A percentile compares a stretch with the other conserved stretches of the same genome.
phyloP scores from a whole-genome alignment of 1,284 basidiomycete genomes.

The Tausonia pullulans region DNA sequence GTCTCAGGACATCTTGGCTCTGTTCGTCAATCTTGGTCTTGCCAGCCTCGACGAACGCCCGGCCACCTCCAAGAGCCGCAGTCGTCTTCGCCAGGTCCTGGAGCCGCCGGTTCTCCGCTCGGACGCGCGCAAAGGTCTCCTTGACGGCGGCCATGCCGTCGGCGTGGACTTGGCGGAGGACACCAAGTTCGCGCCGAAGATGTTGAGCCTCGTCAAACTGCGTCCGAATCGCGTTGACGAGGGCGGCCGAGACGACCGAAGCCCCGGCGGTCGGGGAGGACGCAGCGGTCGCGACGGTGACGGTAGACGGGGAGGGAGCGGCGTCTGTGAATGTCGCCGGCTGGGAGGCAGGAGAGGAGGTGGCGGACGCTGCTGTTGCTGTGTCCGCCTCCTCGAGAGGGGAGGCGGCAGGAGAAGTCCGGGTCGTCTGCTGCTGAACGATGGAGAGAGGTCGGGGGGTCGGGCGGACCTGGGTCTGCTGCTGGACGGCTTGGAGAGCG shows the following conservation, averaged over 20 bases:
- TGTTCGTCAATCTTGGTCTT: constrained; percentile 79
- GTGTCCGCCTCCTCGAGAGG: neutral
- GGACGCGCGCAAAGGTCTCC: constrained; percentile 61
- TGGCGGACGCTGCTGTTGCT: neutral
- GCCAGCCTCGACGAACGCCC: constrained; percentile 80
- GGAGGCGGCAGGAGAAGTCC: constrained; percentile 2
- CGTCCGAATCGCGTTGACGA: constrained; percentile 70
- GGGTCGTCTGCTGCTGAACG: too few species aligned
- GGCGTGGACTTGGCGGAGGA: constrained; percentile 86
- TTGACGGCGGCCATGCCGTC: constrained; percentile 89
- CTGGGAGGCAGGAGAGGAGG: constrained; percentile 15
- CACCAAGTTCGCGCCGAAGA: constrained; percentile 79
- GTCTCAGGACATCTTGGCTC: constrained; percentile 80
- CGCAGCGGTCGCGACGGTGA: neutral
- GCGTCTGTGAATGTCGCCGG: neutral
- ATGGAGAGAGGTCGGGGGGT: constrained; percentile 24
- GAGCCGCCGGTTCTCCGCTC: constrained; percentile 72
- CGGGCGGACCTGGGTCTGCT: constrained; percentile 37
- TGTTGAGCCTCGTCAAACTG: constrained; percentile 93
- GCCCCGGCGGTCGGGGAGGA: constrained; percentile 1
- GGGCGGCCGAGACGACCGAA: constrained; percentile 32
- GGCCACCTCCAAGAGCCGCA: constrained; percentile 57
- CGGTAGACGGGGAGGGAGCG: constrained; percentile 2
- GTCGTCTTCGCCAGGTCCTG: constrained; percentile 70
- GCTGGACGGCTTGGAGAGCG: constrained; percentile 30